A percentile compares a stretch with the other conserved stretches of the same genome.
These are phyloP conservation scores for Dothideomycetes sp. DNA, from an alignment of 2,329 filamentous ascomycete species.

Conservation along the genomic window DNA sequence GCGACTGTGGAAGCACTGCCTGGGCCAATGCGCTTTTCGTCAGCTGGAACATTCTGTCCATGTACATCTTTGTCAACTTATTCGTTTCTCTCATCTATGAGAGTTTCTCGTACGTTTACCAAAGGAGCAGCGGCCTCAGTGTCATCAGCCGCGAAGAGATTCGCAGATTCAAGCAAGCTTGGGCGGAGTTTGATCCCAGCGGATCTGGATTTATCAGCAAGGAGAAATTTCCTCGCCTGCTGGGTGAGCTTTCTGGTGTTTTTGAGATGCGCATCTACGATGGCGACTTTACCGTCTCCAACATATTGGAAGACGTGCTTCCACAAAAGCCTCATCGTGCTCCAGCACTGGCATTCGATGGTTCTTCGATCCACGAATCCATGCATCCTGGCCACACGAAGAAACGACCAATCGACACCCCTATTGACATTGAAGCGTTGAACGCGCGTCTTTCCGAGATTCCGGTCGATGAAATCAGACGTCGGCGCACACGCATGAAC, in stretches of 20 bases:
- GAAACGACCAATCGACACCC: slow-evolving; percentile 9
- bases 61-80: slow-evolving; percentile 98
- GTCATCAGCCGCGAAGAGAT: slow-evolving; percentile 89
- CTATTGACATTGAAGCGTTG: slow-evolving; percentile 63
- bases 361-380: slow-evolving; percentile 14
- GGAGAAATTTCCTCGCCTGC: slow-evolving; percentile 74
- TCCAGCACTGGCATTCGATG: slow-evolving; percentile 37
- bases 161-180: slow-evolving; percentile 93
- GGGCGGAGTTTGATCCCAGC: slow-evolving; percentile 87
- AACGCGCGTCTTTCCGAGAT: slow-evolving; percentile 63
- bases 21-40: slow-evolving; percentile 91
- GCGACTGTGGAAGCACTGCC: slow-evolving; percentile 81
- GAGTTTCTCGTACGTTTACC: slow-evolving; percentile 98
- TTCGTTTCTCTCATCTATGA: slow-evolving; percentile 99
- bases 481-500: slow-evolving; percentile 70
- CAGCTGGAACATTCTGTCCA: slow-evolving; percentile 97
- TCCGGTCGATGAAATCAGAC: slow-evolving; percentile 63
- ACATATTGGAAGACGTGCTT: slow-evolving; percentile 75
- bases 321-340: slow-evolving; percentile 39
- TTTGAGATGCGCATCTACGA: slow-evolving; percentile 98
- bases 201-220: slow-evolving; percentile 87
- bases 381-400: background rate
- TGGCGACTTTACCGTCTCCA: slow-evolving; percentile 74
- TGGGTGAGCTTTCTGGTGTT: slow-evolving; percentile 83
- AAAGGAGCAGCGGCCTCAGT: slow-evolving; percentile 84